Percentiles rank a stretch among this genome's conserved stretches.
Evolutionary conservation across 768 basidiomycete species (phyloP).

Genomic region (Lactarius psammicola): DNA sequence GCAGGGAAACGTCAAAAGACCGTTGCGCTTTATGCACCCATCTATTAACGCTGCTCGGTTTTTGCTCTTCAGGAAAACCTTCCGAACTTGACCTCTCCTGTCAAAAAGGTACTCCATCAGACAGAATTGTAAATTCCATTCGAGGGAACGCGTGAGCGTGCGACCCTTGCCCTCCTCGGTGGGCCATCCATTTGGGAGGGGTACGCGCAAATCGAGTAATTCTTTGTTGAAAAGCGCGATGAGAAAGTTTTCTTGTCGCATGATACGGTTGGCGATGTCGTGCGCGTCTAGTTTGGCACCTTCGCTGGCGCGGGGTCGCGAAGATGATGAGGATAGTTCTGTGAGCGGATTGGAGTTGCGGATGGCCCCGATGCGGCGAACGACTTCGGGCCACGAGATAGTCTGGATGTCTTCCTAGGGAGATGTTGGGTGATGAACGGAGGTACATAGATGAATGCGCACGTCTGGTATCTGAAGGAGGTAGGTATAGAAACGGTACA

Average conservation of each 20-base stretch:
- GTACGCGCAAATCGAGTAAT: conserved; percentile 81
- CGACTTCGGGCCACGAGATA: conserved; percentile 94
- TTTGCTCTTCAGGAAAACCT: conserved; percentile 85
- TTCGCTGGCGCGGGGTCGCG: conserved; percentile 56
- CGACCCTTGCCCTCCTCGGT: conserved; percentile 65
- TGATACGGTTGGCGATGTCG: conserved; percentile 95
- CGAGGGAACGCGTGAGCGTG: conserved; percentile 83
- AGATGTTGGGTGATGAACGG: conserved; percentile 16
- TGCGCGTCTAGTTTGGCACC: conserved; percentile 94
- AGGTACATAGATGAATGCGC: conserved; percentile 33
- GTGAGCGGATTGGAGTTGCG: conserved; percentile 93
- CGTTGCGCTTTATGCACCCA: conserved; percentile 49
- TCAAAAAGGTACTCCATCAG: conserved; percentile 96
- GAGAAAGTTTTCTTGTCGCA: conserved; percentile 98
- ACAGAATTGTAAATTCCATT: conserved; percentile 97
- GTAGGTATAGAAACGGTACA: conserved; percentile 96
- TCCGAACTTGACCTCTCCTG: conserved; percentile 81
- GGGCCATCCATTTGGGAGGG: conserved; percentile 63
- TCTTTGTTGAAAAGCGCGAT: conserved; percentile 98
- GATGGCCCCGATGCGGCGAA: conserved; percentile 84
- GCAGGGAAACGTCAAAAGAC: neutral
- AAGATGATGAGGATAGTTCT: conserved; percentile 65
- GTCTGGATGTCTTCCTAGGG: conserved; percentile 93
- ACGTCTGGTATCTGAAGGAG: conserved; percentile 95
- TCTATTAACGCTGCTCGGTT: conserved; percentile 76